Evolutionary conservation across 2,329 filamentous ascomycete genomes (phyloP).

Genomic region (Fusarium sp.): DNA sequence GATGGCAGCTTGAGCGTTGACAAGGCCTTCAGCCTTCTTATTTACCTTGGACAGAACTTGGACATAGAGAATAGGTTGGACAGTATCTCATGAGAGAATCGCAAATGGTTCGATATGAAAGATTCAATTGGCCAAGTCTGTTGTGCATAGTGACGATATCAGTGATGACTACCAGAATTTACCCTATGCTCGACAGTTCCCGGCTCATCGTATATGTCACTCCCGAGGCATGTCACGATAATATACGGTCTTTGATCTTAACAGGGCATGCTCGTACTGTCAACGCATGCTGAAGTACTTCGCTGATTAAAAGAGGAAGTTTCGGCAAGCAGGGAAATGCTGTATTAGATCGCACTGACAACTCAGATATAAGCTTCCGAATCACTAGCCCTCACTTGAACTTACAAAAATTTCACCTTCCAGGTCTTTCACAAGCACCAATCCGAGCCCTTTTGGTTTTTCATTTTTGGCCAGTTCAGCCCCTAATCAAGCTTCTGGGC

Average conservation of each 20-base stretch:
- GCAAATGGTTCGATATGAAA: slow-evolving; percentile 5
- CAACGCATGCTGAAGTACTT: neutral
- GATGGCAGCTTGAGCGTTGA: neutral
- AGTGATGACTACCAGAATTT: neutral
- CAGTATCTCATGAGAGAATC: slow-evolving; percentile 27
- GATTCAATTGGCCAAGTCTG: neutral
- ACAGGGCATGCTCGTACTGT: neutral
- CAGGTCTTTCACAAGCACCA: neutral
- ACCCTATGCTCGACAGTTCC: neutral
- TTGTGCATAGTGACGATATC: neutral
- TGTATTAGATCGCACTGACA: neutral
- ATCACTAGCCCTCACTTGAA: neutral
- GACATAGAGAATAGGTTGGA: neutral
- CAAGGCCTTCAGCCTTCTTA: neutral
- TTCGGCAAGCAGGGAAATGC: neutral
- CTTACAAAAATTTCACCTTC: neutral
- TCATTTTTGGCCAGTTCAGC: neutral
- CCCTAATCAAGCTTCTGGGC: neutral
- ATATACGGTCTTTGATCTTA: neutral
- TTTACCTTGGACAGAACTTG: slow-evolving; percentile 6
- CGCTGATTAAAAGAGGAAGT: no score
- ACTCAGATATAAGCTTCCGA: neutral
- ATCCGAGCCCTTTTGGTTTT: neutral
- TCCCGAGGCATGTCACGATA: no score
- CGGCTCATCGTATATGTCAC: neutral